Conservation (phyloP, 2,329 filamentous ascomycete genomes). For the Chaetomium sp. region DNA sequence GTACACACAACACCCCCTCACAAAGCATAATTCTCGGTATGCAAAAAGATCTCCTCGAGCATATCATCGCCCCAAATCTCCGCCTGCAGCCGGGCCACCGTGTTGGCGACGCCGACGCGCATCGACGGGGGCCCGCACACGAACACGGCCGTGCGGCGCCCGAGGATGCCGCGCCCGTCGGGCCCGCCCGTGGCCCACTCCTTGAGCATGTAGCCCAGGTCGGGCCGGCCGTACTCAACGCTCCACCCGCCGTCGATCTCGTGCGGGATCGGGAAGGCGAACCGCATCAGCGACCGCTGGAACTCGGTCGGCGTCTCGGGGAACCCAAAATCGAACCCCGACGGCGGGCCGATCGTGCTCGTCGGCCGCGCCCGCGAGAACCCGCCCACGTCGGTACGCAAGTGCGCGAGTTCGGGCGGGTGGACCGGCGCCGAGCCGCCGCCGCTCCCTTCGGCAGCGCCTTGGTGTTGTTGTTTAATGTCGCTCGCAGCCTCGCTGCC, state of each 20-base stretch:
- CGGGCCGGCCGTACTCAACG: conserved; percentile 88
- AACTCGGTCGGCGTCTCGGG: conserved; percentile 82
- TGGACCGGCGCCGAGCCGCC: conserved; percentile 35
- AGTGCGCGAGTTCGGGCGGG: conserved; percentile 59
- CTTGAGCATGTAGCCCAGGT: conserved; percentile 82
- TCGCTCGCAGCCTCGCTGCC: conserved; percentile 15
- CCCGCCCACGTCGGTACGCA: conserved; percentile 50
- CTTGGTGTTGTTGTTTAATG: conserved; percentile 22
- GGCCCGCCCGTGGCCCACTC: conserved; percentile 75
- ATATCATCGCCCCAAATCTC: conserved; percentile 78
- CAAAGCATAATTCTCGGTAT: conserved; percentile 93
- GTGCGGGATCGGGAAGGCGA: conserved; percentile 74
- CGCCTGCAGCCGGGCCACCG: conserved; percentile 79
- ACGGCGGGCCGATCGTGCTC: conserved; percentile 60
- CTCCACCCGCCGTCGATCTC: conserved; percentile 80
- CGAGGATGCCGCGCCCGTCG: conserved; percentile 70
- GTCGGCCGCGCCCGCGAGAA: conserved; percentile 48
- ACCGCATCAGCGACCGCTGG: conserved; percentile 87
- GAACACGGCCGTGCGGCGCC: conserved; percentile 82
- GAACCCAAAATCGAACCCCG: conserved; percentile 78
- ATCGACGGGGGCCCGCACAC: conserved; percentile 88
- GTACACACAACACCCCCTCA: conserved; percentile 45
- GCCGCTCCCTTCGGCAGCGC: conserved; percentile 18
- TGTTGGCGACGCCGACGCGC: conserved; percentile 84
- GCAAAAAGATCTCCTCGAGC: conserved; percentile 88